A percentile compares a stretch with the other conserved stretches of the same genome.
These are phyloP conservation scores for Serendipita sp. DNA, from an alignment of 768 basidiomycete genomes.

Conservation along the genomic window DNA sequence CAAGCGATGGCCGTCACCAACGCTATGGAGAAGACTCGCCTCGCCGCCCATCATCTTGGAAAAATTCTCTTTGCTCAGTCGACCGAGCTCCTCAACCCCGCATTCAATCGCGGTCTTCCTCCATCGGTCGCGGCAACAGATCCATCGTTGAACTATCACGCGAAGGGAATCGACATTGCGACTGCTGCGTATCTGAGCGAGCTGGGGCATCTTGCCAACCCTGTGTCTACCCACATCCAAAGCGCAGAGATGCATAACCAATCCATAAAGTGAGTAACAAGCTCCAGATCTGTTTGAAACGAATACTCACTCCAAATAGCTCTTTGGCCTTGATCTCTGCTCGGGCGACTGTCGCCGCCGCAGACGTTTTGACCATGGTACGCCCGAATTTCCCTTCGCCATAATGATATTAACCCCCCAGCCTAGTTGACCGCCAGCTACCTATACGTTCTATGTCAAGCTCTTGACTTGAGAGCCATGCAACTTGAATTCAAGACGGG, in stretches of 20 bases:
- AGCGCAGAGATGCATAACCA: constrained; percentile 89
- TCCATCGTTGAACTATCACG: constrained; percentile 66
- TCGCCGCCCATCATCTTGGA: constrained; percentile 51
- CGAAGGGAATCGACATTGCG: constrained; percentile 74
- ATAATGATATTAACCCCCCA: background rate
- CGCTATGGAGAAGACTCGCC: constrained; percentile 74
- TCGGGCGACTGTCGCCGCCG: constrained; percentile 58
- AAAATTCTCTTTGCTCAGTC: constrained; percentile 50
- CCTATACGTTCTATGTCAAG: constrained; percentile 16
- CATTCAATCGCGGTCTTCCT: constrained; percentile 70
- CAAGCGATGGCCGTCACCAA: constrained; percentile 76
- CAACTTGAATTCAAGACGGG: constrained; percentile 45
- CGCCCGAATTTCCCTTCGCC: constrained; percentile 44
- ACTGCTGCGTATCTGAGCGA: constrained; percentile 69
- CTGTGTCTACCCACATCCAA: constrained; percentile 71
- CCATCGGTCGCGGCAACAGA: constrained; percentile 66
- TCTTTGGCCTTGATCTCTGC: constrained; percentile 74
- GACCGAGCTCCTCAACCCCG: constrained; percentile 62
- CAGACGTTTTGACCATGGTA: constrained; percentile 55
- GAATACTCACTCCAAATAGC: constrained; percentile 24
- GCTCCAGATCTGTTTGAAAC: background rate
- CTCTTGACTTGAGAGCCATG: constrained; percentile 67
- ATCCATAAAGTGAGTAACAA: constrained; percentile 56
- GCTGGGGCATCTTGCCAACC: constrained; percentile 66
- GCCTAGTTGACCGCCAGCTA: background rate